These are phyloP conservation scores for Apophysomyces sp. DNA, from an alignment of 371 early-diverging fungal genomes.

Conservation along the genomic window DNA sequence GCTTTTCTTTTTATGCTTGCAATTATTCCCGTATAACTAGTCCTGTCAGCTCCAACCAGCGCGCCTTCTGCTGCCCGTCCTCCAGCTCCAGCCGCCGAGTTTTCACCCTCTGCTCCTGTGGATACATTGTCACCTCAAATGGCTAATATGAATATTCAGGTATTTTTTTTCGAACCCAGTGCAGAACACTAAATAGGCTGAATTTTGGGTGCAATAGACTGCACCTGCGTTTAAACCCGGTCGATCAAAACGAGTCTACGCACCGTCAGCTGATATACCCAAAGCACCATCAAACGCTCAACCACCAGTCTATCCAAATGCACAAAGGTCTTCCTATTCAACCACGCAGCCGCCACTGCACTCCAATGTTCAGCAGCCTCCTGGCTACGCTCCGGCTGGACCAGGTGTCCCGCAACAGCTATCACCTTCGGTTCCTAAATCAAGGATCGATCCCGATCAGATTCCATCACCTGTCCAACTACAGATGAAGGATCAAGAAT, in stretches of 20 bases:
- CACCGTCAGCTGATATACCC: constrained; percentile 14
- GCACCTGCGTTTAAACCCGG: constrained; percentile 10
- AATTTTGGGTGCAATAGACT: background rate
- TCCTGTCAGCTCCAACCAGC: background rate
- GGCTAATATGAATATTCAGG: constrained; percentile 12
- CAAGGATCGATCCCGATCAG: constrained; percentile 90
- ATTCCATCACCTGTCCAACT: constrained; percentile 90
- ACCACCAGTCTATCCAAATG: background rate
- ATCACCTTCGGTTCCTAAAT: constrained; percentile 30
- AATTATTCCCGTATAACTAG: background rate
- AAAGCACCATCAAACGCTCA: background rate
- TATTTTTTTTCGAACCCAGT: background rate
- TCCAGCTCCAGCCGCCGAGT: background rate
- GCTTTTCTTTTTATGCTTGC: background rate
- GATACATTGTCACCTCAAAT: constrained; percentile 8
- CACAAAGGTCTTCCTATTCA: background rate
- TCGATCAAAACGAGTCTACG: constrained; percentile 34
- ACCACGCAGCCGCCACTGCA: background rate
- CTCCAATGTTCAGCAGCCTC: background rate
- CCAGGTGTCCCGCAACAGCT: constrained; percentile 1
- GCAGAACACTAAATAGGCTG: no score
- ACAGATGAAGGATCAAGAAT: constrained; percentile 74
- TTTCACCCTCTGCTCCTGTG: background rate
- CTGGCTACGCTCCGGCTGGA: background rate
- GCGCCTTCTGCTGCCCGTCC: background rate